These are phyloP conservation scores for Chimonanthus praecox DNA, from an alignment of 164 flowering plant species.

Conservation along the genomic window DNA sequence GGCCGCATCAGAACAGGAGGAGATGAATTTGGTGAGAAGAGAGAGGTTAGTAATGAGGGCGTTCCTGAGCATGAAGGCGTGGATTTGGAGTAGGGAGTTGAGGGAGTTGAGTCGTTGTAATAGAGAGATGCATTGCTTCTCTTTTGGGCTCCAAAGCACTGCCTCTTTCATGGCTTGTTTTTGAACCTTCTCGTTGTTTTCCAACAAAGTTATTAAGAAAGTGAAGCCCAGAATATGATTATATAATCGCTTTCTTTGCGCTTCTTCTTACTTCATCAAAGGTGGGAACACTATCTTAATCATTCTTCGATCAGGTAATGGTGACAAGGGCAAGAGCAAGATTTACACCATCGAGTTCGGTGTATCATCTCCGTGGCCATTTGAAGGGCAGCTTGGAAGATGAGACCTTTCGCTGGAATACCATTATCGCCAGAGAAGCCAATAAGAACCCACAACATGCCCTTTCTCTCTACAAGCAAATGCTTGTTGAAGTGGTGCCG, in stretches of 20 bases:
- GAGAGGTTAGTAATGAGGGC: slow-evolving; percentile 48
- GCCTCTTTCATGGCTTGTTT: background rate
- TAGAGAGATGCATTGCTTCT: slow-evolving; percentile 52
- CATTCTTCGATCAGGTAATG: background rate
- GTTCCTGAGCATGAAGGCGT: slow-evolving; percentile 62
- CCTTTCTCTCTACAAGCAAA: slow-evolving; percentile 21
- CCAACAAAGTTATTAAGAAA: no score
- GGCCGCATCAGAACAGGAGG: slow-evolving; percentile 31
- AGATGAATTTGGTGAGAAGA: slow-evolving; percentile 57
- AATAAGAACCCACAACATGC: slow-evolving; percentile 16
- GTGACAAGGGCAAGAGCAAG: background rate
- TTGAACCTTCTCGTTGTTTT: no score
- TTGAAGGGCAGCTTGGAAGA: background rate
- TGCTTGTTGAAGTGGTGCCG: slow-evolving; percentile 13
- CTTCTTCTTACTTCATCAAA: no score
- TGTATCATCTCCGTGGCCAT: background rate
- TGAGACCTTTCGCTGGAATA: slow-evolving; percentile 18
- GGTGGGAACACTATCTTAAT: no score
- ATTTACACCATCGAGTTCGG: background rate
- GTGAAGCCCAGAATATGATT: no score
- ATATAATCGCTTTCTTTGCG: no score
- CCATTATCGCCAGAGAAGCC: slow-evolving; percentile 17
- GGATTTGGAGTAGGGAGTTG: slow-evolving; percentile 54
- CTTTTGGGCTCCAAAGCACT: slow-evolving; percentile 42
- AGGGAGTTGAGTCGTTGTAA: slow-evolving; percentile 33